A percentile compares a stretch with the other conserved stretches of the same genome.
These are phyloP conservation scores for Verticillium nonalfalfae DNA, from an alignment of 2,329 filamentous ascomycete genomes.

Conservation along the genomic window DNA sequence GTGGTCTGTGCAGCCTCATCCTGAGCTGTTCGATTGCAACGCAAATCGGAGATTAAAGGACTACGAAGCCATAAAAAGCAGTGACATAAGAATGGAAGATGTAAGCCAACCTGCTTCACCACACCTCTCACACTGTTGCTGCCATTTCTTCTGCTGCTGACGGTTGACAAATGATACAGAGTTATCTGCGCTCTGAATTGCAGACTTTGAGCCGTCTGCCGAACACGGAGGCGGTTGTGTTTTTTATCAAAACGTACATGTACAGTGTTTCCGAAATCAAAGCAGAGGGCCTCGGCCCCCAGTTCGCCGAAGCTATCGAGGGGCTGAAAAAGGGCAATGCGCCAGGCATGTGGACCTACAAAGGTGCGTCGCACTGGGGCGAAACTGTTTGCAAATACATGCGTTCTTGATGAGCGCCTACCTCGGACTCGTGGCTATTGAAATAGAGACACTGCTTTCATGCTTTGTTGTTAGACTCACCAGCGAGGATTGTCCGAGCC, in stretches of 20 bases:
- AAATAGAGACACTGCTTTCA: not conserved
- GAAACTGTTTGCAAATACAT: constrained; percentile 39
- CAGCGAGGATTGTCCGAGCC: not conserved
- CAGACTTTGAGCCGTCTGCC: constrained; percentile 46
- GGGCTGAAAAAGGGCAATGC: constrained; percentile 43
- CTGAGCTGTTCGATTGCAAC: constrained; percentile 26
- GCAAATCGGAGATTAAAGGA: not conserved
- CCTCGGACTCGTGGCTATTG: constrained; percentile 1
- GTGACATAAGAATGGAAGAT: constrained; percentile 29
- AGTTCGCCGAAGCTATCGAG: constrained; percentile 46
- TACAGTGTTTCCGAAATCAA: constrained; percentile 42
- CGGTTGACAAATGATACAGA: constrained; percentile 6
- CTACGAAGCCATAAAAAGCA: constrained; percentile 20
- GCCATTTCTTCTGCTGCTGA: too few relatives aligned
- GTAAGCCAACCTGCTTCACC: constrained; percentile 12
- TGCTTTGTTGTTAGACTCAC: not conserved
- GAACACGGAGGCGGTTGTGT: constrained; percentile 37
- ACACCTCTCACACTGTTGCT: too few relatives aligned
- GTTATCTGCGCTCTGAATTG: constrained; percentile 38
- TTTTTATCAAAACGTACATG: constrained; percentile 51
- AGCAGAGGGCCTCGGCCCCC: constrained; percentile 36
- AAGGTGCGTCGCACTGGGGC: constrained; percentile 41
- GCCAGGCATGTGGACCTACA: constrained; percentile 48
- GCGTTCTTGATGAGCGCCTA: constrained; percentile 17
- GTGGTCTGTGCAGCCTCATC: constrained; percentile 42